phyloP scores from a whole-genome alignment of 2,329 filamentous ascomycete species.

The Phaeoacremonium minimum region DNA sequence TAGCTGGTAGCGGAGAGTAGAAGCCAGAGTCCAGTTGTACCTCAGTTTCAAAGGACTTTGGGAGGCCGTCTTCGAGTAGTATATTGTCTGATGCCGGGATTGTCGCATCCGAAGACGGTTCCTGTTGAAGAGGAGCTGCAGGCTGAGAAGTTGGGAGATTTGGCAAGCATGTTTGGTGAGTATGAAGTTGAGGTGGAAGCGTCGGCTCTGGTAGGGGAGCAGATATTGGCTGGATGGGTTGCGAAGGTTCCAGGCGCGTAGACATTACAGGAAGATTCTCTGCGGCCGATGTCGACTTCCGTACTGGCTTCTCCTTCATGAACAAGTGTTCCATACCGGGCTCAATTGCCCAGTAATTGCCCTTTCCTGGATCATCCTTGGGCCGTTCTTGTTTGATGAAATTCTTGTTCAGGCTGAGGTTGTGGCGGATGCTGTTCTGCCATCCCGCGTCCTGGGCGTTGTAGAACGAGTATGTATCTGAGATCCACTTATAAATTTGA shows the following conservation, averaged over 20 bases:
- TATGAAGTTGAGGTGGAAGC: constrained; percentile 15
- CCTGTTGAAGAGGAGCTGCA: constrained; percentile 30
- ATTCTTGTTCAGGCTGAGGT: constrained; percentile 92
- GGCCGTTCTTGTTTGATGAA: constrained; percentile 94
- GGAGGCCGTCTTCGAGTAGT: constrained; percentile 46
- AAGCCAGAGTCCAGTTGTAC: constrained; percentile 42
- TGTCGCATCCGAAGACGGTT: constrained; percentile 74
- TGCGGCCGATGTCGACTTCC: constrained; percentile 51
- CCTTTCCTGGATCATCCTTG: constrained; percentile 96
- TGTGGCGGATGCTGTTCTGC: constrained; percentile 99
- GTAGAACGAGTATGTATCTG: constrained; percentile 90
- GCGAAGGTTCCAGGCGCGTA: constrained; percentile 46
- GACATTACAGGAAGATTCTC: constrained; percentile 58
- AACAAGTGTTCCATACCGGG: constrained; percentile 86
- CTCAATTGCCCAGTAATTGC: constrained; percentile 94
- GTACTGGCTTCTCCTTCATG: constrained; percentile 75
- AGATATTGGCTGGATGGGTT: constrained; percentile 26
- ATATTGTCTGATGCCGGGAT: constrained; percentile 67
- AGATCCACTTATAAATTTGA: constrained; percentile 99
- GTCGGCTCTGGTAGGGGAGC: constrained; percentile 5
- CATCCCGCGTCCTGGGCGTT: constrained; percentile 80
- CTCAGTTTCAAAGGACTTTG: constrained; percentile 35
- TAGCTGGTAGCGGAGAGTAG: constrained; percentile 65
- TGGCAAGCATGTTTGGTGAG: constrained; percentile 39
- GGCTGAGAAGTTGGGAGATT: constrained; percentile 32